Evolutionary conservation across 2,329 filamentous ascomycete genomes (phyloP).

Genomic region (Cladosporium austrohemisphaericum): DNA sequence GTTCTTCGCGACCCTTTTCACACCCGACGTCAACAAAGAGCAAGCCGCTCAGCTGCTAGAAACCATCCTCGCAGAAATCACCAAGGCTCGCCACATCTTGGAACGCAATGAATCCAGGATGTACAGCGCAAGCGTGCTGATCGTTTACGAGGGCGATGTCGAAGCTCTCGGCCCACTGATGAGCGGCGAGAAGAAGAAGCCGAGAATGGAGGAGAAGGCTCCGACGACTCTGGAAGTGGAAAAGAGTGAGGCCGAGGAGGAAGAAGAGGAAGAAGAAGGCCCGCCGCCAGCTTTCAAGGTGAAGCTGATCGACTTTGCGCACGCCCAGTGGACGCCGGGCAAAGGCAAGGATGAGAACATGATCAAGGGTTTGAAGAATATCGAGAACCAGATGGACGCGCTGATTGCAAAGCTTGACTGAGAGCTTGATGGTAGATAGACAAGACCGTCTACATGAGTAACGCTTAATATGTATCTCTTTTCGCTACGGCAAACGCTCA

Average conservation of each 20-base stretch:
- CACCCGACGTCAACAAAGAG: slow-evolving; percentile 39
- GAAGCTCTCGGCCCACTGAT: slow-evolving; percentile 50
- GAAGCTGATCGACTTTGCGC: slow-evolving; percentile 95
- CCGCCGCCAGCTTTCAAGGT: slow-evolving; percentile 68
- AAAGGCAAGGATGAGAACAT: slow-evolving; percentile 87
- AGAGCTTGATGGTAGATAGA: not conserved
- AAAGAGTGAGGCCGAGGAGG: slow-evolving; percentile 49
- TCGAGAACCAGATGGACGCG: slow-evolving; percentile 32
- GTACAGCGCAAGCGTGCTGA: slow-evolving; percentile 62
- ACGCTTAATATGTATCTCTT: not conserved
- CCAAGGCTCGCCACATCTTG: slow-evolving; percentile 50
- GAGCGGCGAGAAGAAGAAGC: slow-evolving; percentile 32
- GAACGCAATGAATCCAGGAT: slow-evolving; percentile 63
- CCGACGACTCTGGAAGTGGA: slow-evolving; percentile 40
- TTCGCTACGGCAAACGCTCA: not conserved
- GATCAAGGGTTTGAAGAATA: slow-evolving; percentile 58
- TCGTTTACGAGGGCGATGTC: slow-evolving; percentile 64
- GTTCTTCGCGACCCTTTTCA: slow-evolving; percentile 46
- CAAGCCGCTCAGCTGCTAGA: slow-evolving; percentile 42
- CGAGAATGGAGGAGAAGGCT: slow-evolving; percentile 22
- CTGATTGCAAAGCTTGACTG: slow-evolving; percentile 27
- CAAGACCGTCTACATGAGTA: not conserved
- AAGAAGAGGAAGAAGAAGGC: slow-evolving; percentile 51
- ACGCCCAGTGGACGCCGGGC: slow-evolving; percentile 78
- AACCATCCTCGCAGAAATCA: slow-evolving; percentile 35